Base-by-base conservation (phyloP, 225 moss, liverwort and hornwort genomes). In the Climacium dendroides region DNA sequence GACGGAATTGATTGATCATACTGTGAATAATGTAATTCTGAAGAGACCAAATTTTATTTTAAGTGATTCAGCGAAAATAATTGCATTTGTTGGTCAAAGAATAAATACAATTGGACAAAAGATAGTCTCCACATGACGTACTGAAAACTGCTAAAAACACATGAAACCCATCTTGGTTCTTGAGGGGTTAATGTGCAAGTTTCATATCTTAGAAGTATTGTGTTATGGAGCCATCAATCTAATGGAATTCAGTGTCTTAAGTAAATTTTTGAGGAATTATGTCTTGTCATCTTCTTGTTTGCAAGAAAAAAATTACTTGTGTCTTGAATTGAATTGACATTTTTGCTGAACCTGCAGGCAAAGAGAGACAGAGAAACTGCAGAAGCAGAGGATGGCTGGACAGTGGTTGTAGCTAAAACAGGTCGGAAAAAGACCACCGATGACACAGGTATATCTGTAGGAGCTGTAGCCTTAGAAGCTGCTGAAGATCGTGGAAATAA, bases 321-420 rank as follows among this genome's bases (percentile, higher is more conserved):
- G 35, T 39, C 43, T 78, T 52, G 72, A n/a, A 50, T 58, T 9
- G 65, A 59, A 53, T 77, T 82, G 85, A 78, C 81, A 64, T 81
- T 23, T 63, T 86, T 86, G 62, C 17, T 70, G 29, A 65, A 74
- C 52, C 26, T 90, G 90, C 94, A 96, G 96, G 86, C 94, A 35
- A 93, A 89, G 89, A 88, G 75, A 83, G 95, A 97, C 26, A 95
- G 90, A 90, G 89, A 93, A 87, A 92, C 94, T 67, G 94, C 95
- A 41, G 96, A 94, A 53, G 94, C 95, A 43, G 98, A 96, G 90
- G 98, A 99, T 55, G 98, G 97, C 78, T 99, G 98, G 98, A 99
- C 98, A 78, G 88, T 99, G 82, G 97, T 99, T 69, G 94, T 97
- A 61, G 91, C 93, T 29, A 97, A 91, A 85, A 91, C 95, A 84